Evolutionary conservation across 768 basidiomycete genomes (phyloP).

Genomic region (Sarcodon aspratus): DNA sequence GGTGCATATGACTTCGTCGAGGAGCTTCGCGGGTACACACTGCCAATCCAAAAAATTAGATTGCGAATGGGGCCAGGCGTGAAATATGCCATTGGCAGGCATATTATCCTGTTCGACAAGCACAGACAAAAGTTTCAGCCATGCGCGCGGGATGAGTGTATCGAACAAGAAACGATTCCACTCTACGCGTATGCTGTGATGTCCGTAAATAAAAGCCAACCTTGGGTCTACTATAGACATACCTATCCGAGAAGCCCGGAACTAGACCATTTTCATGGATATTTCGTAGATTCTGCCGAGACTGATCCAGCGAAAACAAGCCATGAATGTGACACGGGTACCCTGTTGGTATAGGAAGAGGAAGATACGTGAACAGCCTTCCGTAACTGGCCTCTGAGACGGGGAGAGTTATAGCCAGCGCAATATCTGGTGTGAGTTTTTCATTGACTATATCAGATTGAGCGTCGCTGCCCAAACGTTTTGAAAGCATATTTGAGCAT

Average conservation of each 20-base stretch:
- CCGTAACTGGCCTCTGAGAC: conserved; percentile 14
- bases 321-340: conserved; percentile 36
- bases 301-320: conserved; percentile 32
- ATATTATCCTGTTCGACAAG: conserved; percentile 12
- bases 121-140: conserved; percentile 24
- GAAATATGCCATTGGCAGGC: conserved; percentile 18
- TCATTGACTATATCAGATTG: conserved; percentile 19
- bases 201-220: not conserved
- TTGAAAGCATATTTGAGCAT: conserved; percentile 16
- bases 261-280: conserved; percentile 25
- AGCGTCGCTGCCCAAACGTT: conserved; percentile 15
- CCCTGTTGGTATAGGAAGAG: conserved; percentile 32
- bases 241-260: conserved; percentile 29
- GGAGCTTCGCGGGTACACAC: conserved; percentile 24
- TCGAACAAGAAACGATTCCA: conserved; percentile 39
- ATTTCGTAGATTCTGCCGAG: conserved; percentile 33
- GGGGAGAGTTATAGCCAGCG: conserved; percentile 26
- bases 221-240: conserved; percentile 6
- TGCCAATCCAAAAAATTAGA: conserved; percentile 23
- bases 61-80: conserved; percentile 28
- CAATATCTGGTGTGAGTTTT: conserved; percentile 29
- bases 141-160: conserved; percentile 31
- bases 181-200: conserved; percentile 27
- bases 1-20: conserved; percentile 15
- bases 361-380: conserved; percentile 37